Conservation (phyloP, 1,284 basidiomycete genomes). For the Fereydounia khargensis region DNA sequence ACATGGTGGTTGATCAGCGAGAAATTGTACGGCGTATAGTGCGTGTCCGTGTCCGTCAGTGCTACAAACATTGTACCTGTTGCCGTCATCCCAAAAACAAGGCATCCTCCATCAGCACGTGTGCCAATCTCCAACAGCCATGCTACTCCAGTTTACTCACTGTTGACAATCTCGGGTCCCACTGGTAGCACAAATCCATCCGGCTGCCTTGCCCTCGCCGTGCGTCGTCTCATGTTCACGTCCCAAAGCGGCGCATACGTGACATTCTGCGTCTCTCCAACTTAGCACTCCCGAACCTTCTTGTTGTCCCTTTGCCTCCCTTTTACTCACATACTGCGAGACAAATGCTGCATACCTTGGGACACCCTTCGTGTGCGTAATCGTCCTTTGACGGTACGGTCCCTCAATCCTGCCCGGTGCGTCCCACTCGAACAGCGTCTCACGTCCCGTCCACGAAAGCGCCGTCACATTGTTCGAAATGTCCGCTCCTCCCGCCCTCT, state of each 20-base stretch:
- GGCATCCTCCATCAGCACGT: too few species aligned
- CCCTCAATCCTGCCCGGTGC: constrained; percentile 29
- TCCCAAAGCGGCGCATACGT: constrained; percentile 39
- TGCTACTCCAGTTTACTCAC: not conserved
- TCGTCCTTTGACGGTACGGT: constrained; percentile 38
- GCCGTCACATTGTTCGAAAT: constrained; percentile 43
- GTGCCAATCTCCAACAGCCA: not conserved
- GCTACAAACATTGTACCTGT: constrained; percentile 35
- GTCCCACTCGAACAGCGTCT: constrained; percentile 29
- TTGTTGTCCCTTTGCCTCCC: too few species aligned
- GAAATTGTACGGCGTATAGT: constrained; percentile 33
- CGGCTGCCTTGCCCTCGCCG: constrained; percentile 36
- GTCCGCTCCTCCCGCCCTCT: constrained; percentile 26
- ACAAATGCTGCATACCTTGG: constrained; percentile 40
- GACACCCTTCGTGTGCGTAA: constrained; percentile 18
- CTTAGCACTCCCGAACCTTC: too few species aligned
- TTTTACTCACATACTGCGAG: constrained; percentile 18
- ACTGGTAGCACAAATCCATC: constrained; percentile 17
- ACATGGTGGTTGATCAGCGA: constrained; percentile 34
- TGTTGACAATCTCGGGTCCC: constrained; percentile 27
- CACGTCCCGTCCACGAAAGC: constrained; percentile 26
- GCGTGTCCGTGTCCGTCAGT: constrained; percentile 20
- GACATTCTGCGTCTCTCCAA: constrained; percentile 25
- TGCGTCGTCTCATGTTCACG: constrained; percentile 21
- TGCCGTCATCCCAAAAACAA: too few species aligned